A percentile compares a stretch with the other conserved stretches of the same genome.
phyloP scores from a whole-genome alignment of 1,284 basidiomycete genomes.

The Austroboletus sp. region DNA sequence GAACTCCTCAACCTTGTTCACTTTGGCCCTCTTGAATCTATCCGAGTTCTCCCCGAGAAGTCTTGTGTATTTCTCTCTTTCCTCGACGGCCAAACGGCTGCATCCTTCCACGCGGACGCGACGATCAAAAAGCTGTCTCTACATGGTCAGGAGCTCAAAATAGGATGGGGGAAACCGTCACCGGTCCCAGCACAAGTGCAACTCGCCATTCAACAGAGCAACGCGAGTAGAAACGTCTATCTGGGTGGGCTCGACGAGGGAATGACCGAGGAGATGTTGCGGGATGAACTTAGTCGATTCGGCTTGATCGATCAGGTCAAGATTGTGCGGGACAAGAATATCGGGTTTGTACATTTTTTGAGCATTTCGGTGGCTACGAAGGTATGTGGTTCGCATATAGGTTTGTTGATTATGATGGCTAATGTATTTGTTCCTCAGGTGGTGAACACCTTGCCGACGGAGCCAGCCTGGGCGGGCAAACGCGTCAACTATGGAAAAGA shows the following conservation, averaged over 20 bases:
- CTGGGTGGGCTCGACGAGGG: slow-evolving; percentile 84
- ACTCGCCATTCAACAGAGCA: slow-evolving; percentile 81
- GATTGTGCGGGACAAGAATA: slow-evolving; percentile 95
- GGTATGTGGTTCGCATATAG: slow-evolving; percentile 39
- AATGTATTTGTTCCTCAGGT: slow-evolving; percentile 45
- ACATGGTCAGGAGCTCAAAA: slow-evolving; percentile 89
- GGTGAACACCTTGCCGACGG: slow-evolving; percentile 81
- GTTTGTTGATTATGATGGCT: neutral
- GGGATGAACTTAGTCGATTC: slow-evolving; percentile 82
- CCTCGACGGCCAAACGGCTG: slow-evolving; percentile 84
- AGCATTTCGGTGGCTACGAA: slow-evolving; percentile 89
- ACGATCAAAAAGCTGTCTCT: slow-evolving; percentile 86
- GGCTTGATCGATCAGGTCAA: slow-evolving; percentile 98
- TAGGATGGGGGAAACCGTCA: slow-evolving; percentile 91
- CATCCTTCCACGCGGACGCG: slow-evolving; percentile 91
- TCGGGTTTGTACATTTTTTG: slow-evolving; percentile 94
- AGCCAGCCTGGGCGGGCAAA: slow-evolving; percentile 88
- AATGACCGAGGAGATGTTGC: slow-evolving; percentile 81
- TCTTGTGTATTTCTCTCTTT: slow-evolving; percentile 97
- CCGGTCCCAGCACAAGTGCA: slow-evolving; percentile 80
- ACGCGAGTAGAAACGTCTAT: slow-evolving; percentile 90
- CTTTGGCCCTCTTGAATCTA: slow-evolving; percentile 92
- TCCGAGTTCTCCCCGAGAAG: slow-evolving; percentile 95
- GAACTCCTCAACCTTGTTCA: slow-evolving; percentile 96
- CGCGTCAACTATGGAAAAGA: slow-evolving; percentile 94